Base-by-base conservation (phyloP, 1,284 basidiomycete genomes). In the Ustilago shanxiensis region DNA sequence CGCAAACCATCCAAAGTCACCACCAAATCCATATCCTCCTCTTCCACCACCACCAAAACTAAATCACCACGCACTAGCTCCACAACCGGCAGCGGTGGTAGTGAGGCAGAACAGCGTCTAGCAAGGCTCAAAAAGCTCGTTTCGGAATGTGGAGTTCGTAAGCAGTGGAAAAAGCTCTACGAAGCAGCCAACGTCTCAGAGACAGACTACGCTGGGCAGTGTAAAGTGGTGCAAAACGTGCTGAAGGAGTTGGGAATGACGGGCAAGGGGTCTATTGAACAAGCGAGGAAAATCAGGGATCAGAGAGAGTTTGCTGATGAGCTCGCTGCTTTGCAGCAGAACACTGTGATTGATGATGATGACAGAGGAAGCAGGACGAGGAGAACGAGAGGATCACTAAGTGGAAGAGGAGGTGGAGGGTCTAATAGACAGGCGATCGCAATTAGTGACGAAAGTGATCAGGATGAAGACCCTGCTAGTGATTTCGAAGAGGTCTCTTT, bases 141-240 rank as follows among this genome's bases (percentile, higher is more conserved):
- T 18, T 10, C 24, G 9, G 72, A 71, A 50, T 69, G 68, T 9
- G 77, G 77, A 11, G 77, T 79, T 0, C 59, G 69, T 28, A 79
- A 75, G 45, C 62, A 50, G 13, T 79, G 77, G 77, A 73, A 74
- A 49, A 74, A 69, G 56, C 72, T 78, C 14, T 78, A 74, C 60
- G 72, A 68, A 45, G 65, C 61, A 0, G 68, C 63, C 2, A 35
- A 11, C n/a, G 54, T 77, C 1, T 39, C 39, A 2, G 58, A 60
- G 7, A 39, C 45, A 22, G 75, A 77, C 28, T 60, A 47, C 11
- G 18, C 22, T 3, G 64, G 54, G 0, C 71, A 77, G 28, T 71
- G 75, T 47, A 60, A 3, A 13, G 28, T 71, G 16, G 76, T 78
- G 4, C 68, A 72, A n/a, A 57, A 44, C 14, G 72, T 78, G 22